Conservation (phyloP, 768 basidiomycete genomes). For the Auriscalpium orientale region DNA sequence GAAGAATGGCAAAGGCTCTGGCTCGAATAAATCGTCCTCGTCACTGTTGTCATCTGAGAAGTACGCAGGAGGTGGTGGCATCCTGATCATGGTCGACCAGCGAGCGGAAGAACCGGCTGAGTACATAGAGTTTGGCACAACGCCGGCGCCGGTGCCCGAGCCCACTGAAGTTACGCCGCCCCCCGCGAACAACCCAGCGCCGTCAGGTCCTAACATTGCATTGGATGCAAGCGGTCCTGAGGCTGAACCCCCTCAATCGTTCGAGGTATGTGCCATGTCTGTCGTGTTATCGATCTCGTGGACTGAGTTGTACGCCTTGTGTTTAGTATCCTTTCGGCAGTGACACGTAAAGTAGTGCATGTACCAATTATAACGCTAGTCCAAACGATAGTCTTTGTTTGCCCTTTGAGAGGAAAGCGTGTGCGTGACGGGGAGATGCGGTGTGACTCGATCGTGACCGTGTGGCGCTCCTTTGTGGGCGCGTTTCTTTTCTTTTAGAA, state of each 20-base stretch:
- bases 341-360: slow-evolving; percentile 34
- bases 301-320: slow-evolving; percentile 16
- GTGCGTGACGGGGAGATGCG: slow-evolving; percentile 8
- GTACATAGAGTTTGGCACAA: slow-evolving; percentile 54
- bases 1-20: slow-evolving; percentile 20
- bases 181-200: slow-evolving; percentile 21
- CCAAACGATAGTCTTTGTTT: not conserved
- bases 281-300: slow-evolving; percentile 1
- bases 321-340: slow-evolving; percentile 72
- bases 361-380: not conserved
- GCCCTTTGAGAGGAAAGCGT: not conserved
- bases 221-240: slow-evolving; percentile 68
- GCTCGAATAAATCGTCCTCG: slow-evolving; percentile 13
- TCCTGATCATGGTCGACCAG: slow-evolving; percentile 74
- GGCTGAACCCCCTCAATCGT: slow-evolving; percentile 67
- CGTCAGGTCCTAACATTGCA: slow-evolving; percentile 41
- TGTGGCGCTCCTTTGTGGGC: slow-evolving; percentile 3
- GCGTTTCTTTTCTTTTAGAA: slow-evolving; percentile 5
- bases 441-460: not conserved
- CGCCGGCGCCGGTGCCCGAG: slow-evolving; percentile 16
- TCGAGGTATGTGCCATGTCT: slow-evolving; percentile 56
- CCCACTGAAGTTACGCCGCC: slow-evolving; percentile 24
- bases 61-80: slow-evolving; percentile 78
- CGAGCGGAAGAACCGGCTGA: slow-evolving; percentile 65
- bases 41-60: slow-evolving; percentile 41